A percentile compares a stretch with the other conserved stretches of the same genome.
Evolutionary conservation across 1,284 basidiomycete species (phyloP).

Genomic region (Tilletia horrida): DNA sequence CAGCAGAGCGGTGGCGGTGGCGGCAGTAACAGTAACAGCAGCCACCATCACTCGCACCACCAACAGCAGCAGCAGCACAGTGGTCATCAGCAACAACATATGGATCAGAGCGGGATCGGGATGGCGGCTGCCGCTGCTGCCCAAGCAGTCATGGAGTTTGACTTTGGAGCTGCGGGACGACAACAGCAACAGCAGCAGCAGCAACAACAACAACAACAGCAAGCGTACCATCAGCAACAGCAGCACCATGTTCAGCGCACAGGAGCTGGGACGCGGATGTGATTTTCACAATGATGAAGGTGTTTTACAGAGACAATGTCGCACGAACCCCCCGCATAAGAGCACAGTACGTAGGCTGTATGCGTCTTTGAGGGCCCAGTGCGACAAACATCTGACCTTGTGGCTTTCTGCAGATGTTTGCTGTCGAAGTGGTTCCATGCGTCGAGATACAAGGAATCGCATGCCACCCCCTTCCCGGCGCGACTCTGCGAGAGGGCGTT

Average conservation of each 20-base stretch:
- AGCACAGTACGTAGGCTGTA: no score
- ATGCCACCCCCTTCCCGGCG: no score
- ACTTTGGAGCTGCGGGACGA: background rate
- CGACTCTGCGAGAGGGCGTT: no score
- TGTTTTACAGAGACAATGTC: background rate
- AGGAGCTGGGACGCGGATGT: background rate
- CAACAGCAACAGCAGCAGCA: slow-evolving; percentile 10
- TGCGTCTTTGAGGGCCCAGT: no score
- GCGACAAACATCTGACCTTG: no score
- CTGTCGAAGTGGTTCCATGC: no score
- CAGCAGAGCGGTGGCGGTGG: background rate
- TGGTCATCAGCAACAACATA: background rate
- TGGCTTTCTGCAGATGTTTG: no score
- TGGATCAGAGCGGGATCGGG: background rate
- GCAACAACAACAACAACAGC: slow-evolving; percentile 7
- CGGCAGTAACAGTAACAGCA: background rate
- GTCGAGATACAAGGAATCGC: no score
- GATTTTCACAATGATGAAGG: background rate
- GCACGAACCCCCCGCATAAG: no score
- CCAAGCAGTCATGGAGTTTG: slow-evolving; percentile 8
- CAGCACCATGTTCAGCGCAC: background rate
- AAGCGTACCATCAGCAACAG: slow-evolving; percentile 4
- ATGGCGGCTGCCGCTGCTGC: slow-evolving; percentile 10
- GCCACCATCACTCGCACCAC: background rate
- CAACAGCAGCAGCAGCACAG: slow-evolving; percentile 3